Base-by-base conservation (phyloP, 306 rosid genomes). In the Casuarina equisetifolia region DNA sequence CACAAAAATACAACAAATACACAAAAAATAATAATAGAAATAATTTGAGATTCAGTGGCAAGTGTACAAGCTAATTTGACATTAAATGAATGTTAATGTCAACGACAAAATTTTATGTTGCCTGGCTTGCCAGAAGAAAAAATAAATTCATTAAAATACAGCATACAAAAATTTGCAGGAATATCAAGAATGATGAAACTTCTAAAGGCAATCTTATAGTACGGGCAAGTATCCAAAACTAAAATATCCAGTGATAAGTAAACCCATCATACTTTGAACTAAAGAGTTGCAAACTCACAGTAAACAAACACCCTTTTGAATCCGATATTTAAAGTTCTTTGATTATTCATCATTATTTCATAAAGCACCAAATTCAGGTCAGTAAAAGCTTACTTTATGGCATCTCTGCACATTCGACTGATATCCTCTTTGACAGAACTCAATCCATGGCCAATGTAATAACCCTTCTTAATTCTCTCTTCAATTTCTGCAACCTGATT, bases 331-430 rank as follows among this genome's bases (percentile, higher is more conserved):
- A 58, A 25, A 58, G 64, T 39, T 9, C 15, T 48, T 48, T 48
- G 51, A 48, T 48, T 3, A 48, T 48, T 48, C 51, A 9, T 48
- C 11, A 13, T 48, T 48, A 48, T 48, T 48, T 57, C 25, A 57
- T 9, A 5, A 20, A 57, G 63, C 63, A 57, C 38, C 38, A 66
- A 52, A 76, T 38, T 3, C 51, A 61, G 77, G 38, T 35, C 49
- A 39, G 69, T 55, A 59, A 75, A 35, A 80, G 66, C 93, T 77
- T 87, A 96, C 99, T 96, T 96, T 72, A 91, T 88, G 70, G 99
- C 99, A 82, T 96, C 98, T 76, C 97, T 93, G 80, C 99, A 96
- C 91, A 96, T 92, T 86, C 99, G 86, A 78, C 91, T 87, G 73
- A 96, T 92, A 82, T 96, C 99, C 36, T 89, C 97, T 88, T 93